Conservation (phyloP, 257 asterid genomes). For the Salvia rosmarinus region DNA sequence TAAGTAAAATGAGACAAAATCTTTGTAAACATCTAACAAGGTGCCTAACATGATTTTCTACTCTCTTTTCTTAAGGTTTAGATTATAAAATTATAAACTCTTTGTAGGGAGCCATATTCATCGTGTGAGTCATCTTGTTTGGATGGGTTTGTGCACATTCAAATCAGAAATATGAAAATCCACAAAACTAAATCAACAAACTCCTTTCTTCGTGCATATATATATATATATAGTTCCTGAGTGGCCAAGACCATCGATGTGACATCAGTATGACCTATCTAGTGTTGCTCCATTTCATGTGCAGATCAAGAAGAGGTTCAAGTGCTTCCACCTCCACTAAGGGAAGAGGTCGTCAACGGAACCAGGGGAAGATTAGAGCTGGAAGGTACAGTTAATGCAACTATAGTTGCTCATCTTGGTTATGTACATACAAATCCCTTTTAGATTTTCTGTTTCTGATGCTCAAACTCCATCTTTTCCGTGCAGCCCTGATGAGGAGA, state of each 20-base stretch:
- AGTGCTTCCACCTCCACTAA: slow-evolving; percentile 66
- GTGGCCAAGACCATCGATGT: slow-evolving; percentile 4
- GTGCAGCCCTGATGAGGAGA: slow-evolving; percentile 85
- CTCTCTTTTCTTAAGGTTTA: too few species aligned
- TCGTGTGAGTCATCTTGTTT: neutral
- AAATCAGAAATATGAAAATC: neutral
- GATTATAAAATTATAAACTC: too few species aligned
- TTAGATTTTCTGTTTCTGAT: slow-evolving; percentile 21
- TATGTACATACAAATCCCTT: slow-evolving; percentile 5
- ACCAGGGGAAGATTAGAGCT: slow-evolving; percentile 92
- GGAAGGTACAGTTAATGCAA: slow-evolving; percentile 69
- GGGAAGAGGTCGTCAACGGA: slow-evolving; percentile 84
- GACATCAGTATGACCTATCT: slow-evolving; percentile 10
- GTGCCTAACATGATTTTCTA: neutral
- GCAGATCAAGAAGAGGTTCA: slow-evolving; percentile 78
- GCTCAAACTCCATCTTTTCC: slow-evolving; percentile 17
- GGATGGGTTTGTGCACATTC: neutral
- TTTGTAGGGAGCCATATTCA: neutral
- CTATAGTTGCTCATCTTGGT: slow-evolving; percentile 10
- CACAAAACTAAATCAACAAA: neutral
- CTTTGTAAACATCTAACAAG: neutral
- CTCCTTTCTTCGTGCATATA: neutral
- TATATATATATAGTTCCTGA: slow-evolving; percentile 10
- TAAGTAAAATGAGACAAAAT: neutral
- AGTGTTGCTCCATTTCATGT: slow-evolving; percentile 27